These are phyloP conservation scores for Zasmidium cellare DNA, from an alignment of 2,329 filamentous ascomycete genomes.

Conservation along the genomic window DNA sequence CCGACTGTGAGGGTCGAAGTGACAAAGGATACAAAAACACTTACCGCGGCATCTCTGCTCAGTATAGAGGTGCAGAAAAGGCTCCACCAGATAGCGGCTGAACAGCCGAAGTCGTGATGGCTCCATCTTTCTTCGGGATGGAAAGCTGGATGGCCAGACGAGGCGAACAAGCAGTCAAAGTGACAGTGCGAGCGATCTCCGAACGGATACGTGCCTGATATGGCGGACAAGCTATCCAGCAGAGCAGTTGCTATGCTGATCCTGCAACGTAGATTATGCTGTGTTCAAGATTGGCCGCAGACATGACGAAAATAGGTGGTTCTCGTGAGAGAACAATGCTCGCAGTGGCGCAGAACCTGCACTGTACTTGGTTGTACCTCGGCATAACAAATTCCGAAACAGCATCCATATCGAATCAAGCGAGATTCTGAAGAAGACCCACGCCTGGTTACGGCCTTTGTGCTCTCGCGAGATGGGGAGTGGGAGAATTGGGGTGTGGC, in stretches of 20 bases:
- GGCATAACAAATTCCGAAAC: not conserved
- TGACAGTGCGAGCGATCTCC: not conserved
- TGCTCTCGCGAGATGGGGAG: not conserved
- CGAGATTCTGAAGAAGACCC: not conserved
- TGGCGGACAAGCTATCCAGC: too few relatives aligned
- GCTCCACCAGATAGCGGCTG: not conserved
- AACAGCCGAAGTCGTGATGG: not conserved
- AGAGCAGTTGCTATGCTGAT: too few relatives aligned
- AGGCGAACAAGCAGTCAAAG: not conserved
- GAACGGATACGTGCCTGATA: not conserved
- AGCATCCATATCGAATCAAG: not conserved
- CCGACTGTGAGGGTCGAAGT: not conserved
- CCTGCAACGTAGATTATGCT: too few relatives aligned
- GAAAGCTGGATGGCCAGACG: not conserved
- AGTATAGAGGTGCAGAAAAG: not conserved
- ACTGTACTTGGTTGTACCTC: not conserved
- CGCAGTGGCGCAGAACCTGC: not conserved
- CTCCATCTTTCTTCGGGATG: not conserved
- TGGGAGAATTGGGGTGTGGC: not conserved
- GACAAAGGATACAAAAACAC: not conserved
- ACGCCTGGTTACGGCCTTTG: not conserved
- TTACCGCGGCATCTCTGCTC: not conserved
- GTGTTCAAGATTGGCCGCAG: too few relatives aligned
- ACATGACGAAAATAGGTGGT: too few relatives aligned
- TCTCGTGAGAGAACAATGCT: too few relatives aligned